A percentile compares a stretch with the other conserved stretches of the same genome.
Conservation (phyloP, 1,284 basidiomycete genomes). For the Sporisorium iseilematis-ciliati region DNA sequence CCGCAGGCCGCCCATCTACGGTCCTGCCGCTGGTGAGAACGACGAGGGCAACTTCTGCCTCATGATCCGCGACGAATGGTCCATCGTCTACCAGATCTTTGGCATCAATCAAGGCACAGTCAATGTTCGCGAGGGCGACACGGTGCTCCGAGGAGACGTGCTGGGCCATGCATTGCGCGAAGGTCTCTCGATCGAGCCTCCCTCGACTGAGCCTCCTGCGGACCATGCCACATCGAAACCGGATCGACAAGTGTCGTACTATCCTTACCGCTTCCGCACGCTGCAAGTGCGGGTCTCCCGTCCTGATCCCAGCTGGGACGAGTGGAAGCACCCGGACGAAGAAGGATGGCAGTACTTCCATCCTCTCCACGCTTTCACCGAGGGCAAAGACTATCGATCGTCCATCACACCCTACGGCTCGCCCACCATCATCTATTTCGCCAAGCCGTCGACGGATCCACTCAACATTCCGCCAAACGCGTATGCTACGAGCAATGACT, state of each 20-base stretch:
- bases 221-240: conserved; percentile 42
- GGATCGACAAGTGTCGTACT: conserved; percentile 41
- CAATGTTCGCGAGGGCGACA: conserved; percentile 35
- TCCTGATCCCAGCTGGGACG: conserved; percentile 46
- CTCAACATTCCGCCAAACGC: conserved; percentile 45
- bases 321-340: conserved; percentile 47
- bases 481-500: conserved; percentile 50
- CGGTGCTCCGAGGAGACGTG: conserved; percentile 50
- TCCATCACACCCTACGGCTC: conserved; percentile 51
- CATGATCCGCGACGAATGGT: conserved; percentile 63
- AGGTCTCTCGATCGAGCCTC: conserved; percentile 40
- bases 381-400: conserved; percentile 46
- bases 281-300: conserved; percentile 59
- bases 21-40: conserved; percentile 49
- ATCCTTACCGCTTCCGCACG: conserved; percentile 54
- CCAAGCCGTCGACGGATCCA: conserved; percentile 39
- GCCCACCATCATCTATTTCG: conserved; percentile 54
- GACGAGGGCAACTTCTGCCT: conserved; percentile 54
- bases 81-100: conserved; percentile 61
- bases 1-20: conserved; percentile 45
- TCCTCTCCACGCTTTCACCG: conserved; percentile 55
- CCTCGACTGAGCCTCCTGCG: conserved; percentile 44
- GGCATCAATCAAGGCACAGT: conserved; percentile 44
- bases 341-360: conserved; percentile 61
- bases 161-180: conserved; percentile 46